Conservation (phyloP, 2,329 filamentous ascomycete species). For the Xylaria hypoxylon region DNA sequence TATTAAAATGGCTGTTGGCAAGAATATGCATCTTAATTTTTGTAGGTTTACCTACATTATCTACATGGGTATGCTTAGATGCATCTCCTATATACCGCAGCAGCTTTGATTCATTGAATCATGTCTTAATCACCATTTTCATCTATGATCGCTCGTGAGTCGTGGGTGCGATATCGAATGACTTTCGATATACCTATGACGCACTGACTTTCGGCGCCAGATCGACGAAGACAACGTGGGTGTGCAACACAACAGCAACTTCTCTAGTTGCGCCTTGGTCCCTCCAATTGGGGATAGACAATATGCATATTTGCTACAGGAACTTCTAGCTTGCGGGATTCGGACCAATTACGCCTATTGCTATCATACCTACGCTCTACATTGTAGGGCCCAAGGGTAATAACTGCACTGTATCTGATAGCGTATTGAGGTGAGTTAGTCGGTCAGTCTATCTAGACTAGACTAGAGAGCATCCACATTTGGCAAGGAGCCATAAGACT, state of each 20-base stretch:
- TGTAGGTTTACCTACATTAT: background rate
- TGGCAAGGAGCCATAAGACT: too few relatives aligned
- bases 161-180: constrained; percentile 3
- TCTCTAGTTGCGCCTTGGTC: background rate
- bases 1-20: background rate
- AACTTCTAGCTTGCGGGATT: background rate
- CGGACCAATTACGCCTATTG: background rate
- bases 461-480: too few relatives aligned
- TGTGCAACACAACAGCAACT: constrained; percentile 1
- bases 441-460: too few relatives aligned
- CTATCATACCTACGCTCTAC: background rate
- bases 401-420: too few relatives aligned
- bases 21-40: constrained; percentile 5
- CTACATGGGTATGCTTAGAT: background rate
- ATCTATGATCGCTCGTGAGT: background rate
- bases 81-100: background rate
- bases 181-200: constrained; percentile 26
- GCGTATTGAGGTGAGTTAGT: too few relatives aligned
- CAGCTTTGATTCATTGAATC: constrained; percentile 14
- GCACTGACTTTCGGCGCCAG: constrained; percentile 19
- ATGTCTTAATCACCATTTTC: constrained; percentile 17
- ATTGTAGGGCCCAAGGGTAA: too few relatives aligned
- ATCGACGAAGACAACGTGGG: constrained; percentile 17
- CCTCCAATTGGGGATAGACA: background rate
- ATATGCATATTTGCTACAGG: background rate